phyloP scores from a whole-genome alignment of 352 stramenopile genomes.

The Albugo laibachii region DNA sequence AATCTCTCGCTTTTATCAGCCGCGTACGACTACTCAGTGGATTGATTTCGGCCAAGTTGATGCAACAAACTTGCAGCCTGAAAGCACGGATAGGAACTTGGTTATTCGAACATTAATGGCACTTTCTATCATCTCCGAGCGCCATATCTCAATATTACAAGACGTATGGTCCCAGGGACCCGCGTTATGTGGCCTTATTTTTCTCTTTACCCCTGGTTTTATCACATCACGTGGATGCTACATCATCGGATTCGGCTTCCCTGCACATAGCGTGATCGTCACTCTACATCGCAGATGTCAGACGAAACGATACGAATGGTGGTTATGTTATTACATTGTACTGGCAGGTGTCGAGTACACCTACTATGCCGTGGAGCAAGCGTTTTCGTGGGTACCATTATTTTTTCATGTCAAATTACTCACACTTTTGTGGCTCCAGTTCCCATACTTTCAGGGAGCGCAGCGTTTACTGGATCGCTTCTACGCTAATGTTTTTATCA shows the following conservation, averaged over 20 bases:
- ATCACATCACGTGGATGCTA: constrained; percentile 53
- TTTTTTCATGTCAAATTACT: constrained; percentile 77
- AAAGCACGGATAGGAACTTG: constrained; percentile 18
- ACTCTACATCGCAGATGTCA: constrained; percentile 55
- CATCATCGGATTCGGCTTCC: constrained; percentile 63
- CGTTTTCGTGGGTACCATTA: constrained; percentile 60
- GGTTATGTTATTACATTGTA: constrained; percentile 67
- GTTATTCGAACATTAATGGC: constrained; percentile 43
- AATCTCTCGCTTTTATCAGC: constrained; percentile 14
- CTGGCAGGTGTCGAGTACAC: constrained; percentile 51
- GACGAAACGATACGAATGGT: constrained; percentile 54
- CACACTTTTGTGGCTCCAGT: constrained; percentile 76
- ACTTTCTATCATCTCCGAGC: constrained; percentile 38
- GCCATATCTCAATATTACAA: constrained; percentile 41
- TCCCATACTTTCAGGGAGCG: constrained; percentile 77
- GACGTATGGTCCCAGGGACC: constrained; percentile 65
- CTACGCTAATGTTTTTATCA: constrained; percentile 60
- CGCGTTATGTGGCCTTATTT: constrained; percentile 51
- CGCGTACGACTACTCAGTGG: too few relatives aligned
- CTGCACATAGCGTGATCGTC: constrained; percentile 61
- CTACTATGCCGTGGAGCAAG: constrained; percentile 24
- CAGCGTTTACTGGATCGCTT: constrained; percentile 57
- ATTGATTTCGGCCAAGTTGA: constrained; percentile 2
- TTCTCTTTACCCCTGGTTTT: constrained; percentile 73
- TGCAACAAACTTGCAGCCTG: constrained; percentile 11